phyloP scores from a whole-genome alignment of 2,329 filamentous ascomycete species.

The Cladophialophora psammophila region DNA sequence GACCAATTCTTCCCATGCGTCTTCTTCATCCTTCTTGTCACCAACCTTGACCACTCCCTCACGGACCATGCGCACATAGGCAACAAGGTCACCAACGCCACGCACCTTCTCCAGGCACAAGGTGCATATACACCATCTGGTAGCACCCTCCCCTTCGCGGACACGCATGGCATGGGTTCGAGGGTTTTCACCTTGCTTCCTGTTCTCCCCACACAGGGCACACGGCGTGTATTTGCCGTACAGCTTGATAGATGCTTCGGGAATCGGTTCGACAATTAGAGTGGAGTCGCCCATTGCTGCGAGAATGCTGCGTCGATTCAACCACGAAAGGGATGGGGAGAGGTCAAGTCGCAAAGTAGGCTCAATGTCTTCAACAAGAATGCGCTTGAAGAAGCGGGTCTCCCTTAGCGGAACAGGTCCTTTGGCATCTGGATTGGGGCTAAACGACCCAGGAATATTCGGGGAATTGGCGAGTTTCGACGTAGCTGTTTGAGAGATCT shows the following conservation, averaged over 20 bases:
- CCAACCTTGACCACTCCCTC: constrained; percentile 82
- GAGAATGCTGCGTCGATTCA: constrained; percentile 84
- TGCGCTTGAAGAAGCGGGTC: constrained; percentile 91
- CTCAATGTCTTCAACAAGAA: constrained; percentile 88
- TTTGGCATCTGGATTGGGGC: constrained; percentile 46
- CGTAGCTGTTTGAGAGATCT: constrained; percentile 68
- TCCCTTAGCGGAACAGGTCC: constrained; percentile 73
- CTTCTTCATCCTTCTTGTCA: constrained; percentile 81
- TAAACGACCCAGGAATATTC: constrained; percentile 53
- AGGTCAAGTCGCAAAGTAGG: constrained; percentile 88
- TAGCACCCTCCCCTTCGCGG: constrained; percentile 83
- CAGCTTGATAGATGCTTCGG: constrained; percentile 59
- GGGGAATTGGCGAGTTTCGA: constrained; percentile 65
- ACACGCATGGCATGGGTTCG: constrained; percentile 89
- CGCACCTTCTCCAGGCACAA: constrained; percentile 86
- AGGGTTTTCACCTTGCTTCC: constrained; percentile 73
- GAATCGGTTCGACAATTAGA: constrained; percentile 87
- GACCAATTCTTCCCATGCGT: constrained; percentile 94
- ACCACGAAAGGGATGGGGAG: constrained; percentile 90
- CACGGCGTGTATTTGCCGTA: constrained; percentile 66
- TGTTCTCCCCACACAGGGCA: constrained; percentile 84
- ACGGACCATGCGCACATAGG: constrained; percentile 87
- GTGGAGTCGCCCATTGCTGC: constrained; percentile 83
- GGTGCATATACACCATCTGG: constrained; percentile 86
- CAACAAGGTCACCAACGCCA: constrained; percentile 89